Evolutionary conservation across 768 basidiomycete species (phyloP).

Genomic region (Psilocybe cubensis): DNA sequence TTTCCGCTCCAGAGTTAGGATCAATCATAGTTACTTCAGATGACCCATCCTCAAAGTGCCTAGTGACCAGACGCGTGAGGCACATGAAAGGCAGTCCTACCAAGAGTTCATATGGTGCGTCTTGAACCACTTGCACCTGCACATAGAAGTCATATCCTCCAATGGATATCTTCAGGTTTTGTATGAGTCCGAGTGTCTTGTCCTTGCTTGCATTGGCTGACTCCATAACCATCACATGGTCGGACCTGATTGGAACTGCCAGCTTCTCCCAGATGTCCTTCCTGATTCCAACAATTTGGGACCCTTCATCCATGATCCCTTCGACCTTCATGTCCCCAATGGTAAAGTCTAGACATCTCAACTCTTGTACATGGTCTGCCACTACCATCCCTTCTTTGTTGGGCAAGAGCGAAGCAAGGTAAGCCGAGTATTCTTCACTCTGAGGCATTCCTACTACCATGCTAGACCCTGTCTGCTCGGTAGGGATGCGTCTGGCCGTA

Average conservation of each 20-base stretch:
- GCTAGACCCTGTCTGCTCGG: not conserved
- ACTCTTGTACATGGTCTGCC: constrained; percentile 16
- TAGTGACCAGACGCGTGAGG: constrained; percentile 8
- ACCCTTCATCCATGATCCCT: constrained; percentile 21
- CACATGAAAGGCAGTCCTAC: constrained; percentile 24
- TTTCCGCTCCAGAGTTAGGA: constrained; percentile 14
- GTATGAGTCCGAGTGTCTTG: constrained; percentile 18
- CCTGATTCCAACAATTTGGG: constrained; percentile 16
- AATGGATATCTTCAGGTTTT: constrained; percentile 15
- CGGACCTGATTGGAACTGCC: constrained; percentile 7
- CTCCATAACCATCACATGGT: constrained; percentile 22
- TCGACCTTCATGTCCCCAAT: constrained; percentile 10
- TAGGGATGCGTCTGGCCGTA: not conserved
- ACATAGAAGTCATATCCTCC: constrained; percentile 20
- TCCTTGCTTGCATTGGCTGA: constrained; percentile 18
- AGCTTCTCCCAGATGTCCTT: constrained; percentile 20
- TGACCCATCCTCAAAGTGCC: constrained; percentile 8
- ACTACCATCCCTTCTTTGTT: not conserved
- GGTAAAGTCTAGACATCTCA: constrained; percentile 12
- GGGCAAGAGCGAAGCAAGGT: not conserved
- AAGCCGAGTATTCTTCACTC: not conserved
- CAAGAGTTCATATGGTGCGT: constrained; percentile 22
- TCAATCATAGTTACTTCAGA: constrained; percentile 13
- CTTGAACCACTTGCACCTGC: constrained; percentile 23
- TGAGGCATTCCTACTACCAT: not conserved